A percentile compares a stretch with the other conserved stretches of the same genome.
phyloP scores from a whole-genome alignment of 1,139 yeast species.

The Candida gigantensis region DNA sequence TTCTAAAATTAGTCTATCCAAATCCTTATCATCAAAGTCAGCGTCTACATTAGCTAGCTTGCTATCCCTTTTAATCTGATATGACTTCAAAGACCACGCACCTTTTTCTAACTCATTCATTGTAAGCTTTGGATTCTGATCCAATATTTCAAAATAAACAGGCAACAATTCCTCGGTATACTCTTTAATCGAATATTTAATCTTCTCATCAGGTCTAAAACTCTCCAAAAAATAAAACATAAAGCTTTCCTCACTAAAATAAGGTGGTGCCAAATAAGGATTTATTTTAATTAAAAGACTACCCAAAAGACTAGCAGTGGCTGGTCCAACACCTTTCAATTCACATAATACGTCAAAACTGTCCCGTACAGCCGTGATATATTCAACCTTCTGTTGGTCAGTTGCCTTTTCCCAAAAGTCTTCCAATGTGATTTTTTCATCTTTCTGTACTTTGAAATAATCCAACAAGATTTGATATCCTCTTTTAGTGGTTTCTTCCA shows the following conservation, averaged over 20 bases:
- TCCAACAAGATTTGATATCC: slow-evolving; percentile 31
- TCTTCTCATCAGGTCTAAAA: slow-evolving; percentile 28
- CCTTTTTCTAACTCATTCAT: slow-evolving; percentile 34
- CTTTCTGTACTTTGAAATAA: slow-evolving; percentile 13
- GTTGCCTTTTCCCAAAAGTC: slow-evolving; percentile 12
- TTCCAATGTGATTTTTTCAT: slow-evolving; percentile 2
- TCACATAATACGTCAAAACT: slow-evolving; percentile 33
- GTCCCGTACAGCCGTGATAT: slow-evolving; percentile 20
- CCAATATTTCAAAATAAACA: slow-evolving; percentile 20
- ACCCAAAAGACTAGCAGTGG: slow-evolving; percentile 47
- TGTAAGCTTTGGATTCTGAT: slow-evolving; percentile 10
- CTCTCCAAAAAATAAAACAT: slow-evolving; percentile 35
- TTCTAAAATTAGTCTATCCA: slow-evolving; percentile 10
- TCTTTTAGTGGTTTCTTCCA: slow-evolving; percentile 27
- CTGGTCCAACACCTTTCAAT: slow-evolving; percentile 52
- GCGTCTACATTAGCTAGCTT: slow-evolving; percentile 26
- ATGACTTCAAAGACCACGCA: slow-evolving; percentile 40
- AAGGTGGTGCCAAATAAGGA: slow-evolving; percentile 38
- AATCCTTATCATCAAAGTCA: slow-evolving; percentile 19
- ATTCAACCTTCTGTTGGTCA: slow-evolving; percentile 14
- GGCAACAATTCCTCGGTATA: slow-evolving; percentile 39
- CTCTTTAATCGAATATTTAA: slow-evolving; percentile 46
- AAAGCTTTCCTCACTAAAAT: slow-evolving; percentile 51
- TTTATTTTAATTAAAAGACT: slow-evolving; percentile 31
- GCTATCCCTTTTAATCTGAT: slow-evolving; percentile 25